Evolutionary conservation across 1,139 yeast genomes (phyloP).

Genomic region (Nadsonia starkeyi-henricii): DNA sequence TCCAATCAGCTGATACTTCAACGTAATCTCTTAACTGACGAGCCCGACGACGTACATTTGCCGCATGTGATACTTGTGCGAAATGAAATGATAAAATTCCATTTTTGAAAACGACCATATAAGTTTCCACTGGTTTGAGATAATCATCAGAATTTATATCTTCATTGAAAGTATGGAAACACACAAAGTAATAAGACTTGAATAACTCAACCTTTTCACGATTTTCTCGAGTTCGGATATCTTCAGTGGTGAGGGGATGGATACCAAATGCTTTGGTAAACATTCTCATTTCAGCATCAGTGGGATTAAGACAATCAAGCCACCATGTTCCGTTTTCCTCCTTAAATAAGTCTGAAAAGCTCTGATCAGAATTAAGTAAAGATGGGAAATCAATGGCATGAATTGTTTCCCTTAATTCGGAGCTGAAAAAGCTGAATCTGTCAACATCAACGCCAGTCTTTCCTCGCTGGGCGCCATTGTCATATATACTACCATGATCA

Average conservation of each 20-base stretch:
- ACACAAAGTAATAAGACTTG: constrained; percentile 76
- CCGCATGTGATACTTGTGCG: constrained; percentile 66
- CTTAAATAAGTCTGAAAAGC: constrained; percentile 51
- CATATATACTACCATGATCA: neutral
- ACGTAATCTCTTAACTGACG: constrained; percentile 83
- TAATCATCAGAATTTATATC: constrained; percentile 52
- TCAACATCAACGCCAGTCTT: constrained; percentile 25
- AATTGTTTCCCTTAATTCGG: constrained; percentile 75
- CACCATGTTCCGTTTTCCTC: constrained; percentile 51
- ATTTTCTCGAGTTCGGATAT: constrained; percentile 82
- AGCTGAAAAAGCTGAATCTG: constrained; percentile 69
- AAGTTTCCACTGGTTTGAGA: constrained; percentile 76
- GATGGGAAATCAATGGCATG: constrained; percentile 82
- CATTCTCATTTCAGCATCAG: constrained; percentile 91
- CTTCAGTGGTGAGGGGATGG: constrained; percentile 93
- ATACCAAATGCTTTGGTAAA: constrained; percentile 82
- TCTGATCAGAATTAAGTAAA: constrained; percentile 48
- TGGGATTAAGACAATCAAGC: constrained; percentile 85
- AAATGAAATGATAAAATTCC: constrained; percentile 82
- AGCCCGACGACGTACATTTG: constrained; percentile 82
- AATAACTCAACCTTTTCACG: constrained; percentile 91
- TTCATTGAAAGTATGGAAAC: constrained; percentile 86
- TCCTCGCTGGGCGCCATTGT: constrained; percentile 1
- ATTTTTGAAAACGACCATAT: constrained; percentile 72
- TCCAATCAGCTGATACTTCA: constrained; percentile 81